Evolutionary conservation across 2,329 filamentous ascomycete genomes (phyloP).

Genomic region (Endocalyx cinctus): DNA sequence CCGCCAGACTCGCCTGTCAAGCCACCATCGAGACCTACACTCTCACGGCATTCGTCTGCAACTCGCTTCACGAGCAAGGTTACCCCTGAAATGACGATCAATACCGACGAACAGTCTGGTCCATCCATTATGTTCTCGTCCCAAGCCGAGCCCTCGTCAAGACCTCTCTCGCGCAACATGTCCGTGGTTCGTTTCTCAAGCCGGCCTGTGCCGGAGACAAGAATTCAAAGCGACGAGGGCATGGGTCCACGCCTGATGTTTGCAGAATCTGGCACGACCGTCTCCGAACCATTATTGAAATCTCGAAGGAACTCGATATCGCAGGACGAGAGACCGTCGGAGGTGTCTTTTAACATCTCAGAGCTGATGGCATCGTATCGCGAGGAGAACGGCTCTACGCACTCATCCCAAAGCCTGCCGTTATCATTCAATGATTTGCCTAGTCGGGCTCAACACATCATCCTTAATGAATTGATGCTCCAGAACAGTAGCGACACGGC

Average conservation of each 20-base stretch:
- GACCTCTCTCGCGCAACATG: slow-evolving; percentile 36
- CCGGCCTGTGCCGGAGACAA: slow-evolving; percentile 57
- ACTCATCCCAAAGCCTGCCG: slow-evolving; percentile 58
- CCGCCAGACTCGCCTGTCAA: slow-evolving; percentile 8
- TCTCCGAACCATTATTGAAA: slow-evolving; percentile 31
- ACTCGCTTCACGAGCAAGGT: slow-evolving; percentile 68
- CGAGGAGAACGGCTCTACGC: slow-evolving; percentile 30
- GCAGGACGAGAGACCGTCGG: slow-evolving; percentile 26
- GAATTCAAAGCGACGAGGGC: slow-evolving; percentile 49
- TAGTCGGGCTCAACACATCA: slow-evolving; percentile 77
- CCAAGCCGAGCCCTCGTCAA: slow-evolving; percentile 26
- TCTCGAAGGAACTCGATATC: slow-evolving; percentile 34
- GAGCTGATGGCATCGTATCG: slow-evolving; percentile 39
- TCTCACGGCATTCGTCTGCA: slow-evolving; percentile 50
- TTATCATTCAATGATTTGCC: slow-evolving; percentile 84
- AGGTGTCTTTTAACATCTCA: slow-evolving; percentile 38
- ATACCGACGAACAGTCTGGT: slow-evolving; percentile 58
- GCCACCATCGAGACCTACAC: slow-evolving; percentile 36
- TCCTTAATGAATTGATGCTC: slow-evolving; percentile 78
- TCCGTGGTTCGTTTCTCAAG: slow-evolving; percentile 58
- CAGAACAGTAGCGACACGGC: slow-evolving; percentile 65
- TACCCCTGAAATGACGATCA: slow-evolving; percentile 65
- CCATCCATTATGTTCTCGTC: slow-evolving; percentile 74
- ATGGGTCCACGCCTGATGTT: slow-evolving; percentile 63
- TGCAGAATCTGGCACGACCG: slow-evolving; percentile 35